Base-by-base conservation (phyloP, 2,329 filamentous ascomycete species). In the Pseudogymnoascus sp. region DNA sequence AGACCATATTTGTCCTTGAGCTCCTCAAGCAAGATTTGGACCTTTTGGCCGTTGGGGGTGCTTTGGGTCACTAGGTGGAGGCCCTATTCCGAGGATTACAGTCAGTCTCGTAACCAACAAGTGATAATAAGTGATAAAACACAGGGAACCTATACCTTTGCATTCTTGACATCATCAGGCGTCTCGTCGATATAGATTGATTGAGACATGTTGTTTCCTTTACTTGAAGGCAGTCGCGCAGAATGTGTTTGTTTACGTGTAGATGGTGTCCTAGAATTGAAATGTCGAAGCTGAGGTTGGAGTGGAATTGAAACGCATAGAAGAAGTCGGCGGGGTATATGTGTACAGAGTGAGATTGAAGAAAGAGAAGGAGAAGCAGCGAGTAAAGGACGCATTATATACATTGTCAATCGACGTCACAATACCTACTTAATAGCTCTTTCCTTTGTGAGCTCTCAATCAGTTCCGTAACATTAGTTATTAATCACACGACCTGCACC, bases 21-120 rank as follows among this genome's bases (percentile, higher is more conserved):
- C 66, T 82, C 79, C 65, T 82, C 79, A n/a, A 81, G 75, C 63
- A 80, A 70, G 66, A 81, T 80, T 65, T 79, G 77, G 1, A 78
- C 75, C 19, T 79, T 78, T 62, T 77, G 72, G 26, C 78, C 77
- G 67, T 81, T 81, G 38, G 77, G 78, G 1, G 78, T 80, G 64
- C 68, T 74, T 65, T 73, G 71, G 0, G 79, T 81, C 65, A 82
- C 72, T 2, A 82, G 70, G 65, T 81, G 77, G 34, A 81, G 72
- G 35, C 79, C 79, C 70, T 71, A 19, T 28, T 56, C 3, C 19
- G 10, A 2, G 21, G 18, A 4, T 33, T 41, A 10, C n/a, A 10
- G 41, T 52, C 41, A 52, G 41, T 52, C 23, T 30, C 41, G 30
- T 30, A 52, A 30, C 23, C n/a, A 1, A 28, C 21, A 7, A 13